Conservation (phyloP, 2,329 filamentous ascomycete genomes). For the Verticillium zaregamsianum region DNA sequence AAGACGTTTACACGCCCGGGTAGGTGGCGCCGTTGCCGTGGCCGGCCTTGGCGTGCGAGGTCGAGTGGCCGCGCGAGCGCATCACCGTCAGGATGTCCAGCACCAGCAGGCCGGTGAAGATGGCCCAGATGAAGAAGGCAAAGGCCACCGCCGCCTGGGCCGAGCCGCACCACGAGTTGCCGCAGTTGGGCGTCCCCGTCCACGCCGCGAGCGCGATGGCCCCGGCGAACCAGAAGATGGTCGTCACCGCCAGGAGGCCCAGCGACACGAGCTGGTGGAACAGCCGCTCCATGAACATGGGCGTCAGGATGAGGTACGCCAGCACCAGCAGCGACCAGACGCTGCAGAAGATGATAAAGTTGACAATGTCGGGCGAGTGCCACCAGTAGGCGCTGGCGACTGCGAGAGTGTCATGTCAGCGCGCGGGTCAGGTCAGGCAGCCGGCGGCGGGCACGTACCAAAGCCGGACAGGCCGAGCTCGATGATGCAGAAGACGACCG, state of each 20-base stretch:
- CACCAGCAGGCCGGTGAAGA: constrained; percentile 43
- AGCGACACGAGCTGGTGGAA: constrained; percentile 65
- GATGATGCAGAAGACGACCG: constrained; percentile 66
- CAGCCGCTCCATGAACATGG: constrained; percentile 54
- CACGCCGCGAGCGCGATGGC: constrained; percentile 71
- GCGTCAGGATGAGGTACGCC: constrained; percentile 64
- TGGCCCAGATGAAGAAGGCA: constrained; percentile 59
- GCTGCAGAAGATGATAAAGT: constrained; percentile 76
- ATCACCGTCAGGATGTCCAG: constrained; percentile 42
- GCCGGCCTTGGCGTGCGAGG: constrained; percentile 5
- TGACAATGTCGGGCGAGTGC: constrained; percentile 49
- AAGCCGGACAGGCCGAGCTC: constrained; percentile 73
- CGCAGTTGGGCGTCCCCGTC: constrained; percentile 51
- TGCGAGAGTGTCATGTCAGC: constrained; percentile 22
- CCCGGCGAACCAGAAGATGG: constrained; percentile 87
- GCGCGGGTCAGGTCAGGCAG: neutral
- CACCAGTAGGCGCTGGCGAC: constrained; percentile 44
- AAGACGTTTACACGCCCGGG: constrained; percentile 7
- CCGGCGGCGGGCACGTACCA: constrained; percentile 40
- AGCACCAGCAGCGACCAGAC: constrained; percentile 74
- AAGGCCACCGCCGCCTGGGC: constrained; percentile 63
- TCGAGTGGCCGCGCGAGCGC: constrained; percentile 33
- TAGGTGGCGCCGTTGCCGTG: constrained; percentile 8
- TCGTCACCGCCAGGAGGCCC: constrained; percentile 65
- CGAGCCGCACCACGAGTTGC: constrained; percentile 51